These are phyloP conservation scores for Psilocybe sp. DNA, from an alignment of 768 basidiomycete species.

Conservation along the genomic window DNA sequence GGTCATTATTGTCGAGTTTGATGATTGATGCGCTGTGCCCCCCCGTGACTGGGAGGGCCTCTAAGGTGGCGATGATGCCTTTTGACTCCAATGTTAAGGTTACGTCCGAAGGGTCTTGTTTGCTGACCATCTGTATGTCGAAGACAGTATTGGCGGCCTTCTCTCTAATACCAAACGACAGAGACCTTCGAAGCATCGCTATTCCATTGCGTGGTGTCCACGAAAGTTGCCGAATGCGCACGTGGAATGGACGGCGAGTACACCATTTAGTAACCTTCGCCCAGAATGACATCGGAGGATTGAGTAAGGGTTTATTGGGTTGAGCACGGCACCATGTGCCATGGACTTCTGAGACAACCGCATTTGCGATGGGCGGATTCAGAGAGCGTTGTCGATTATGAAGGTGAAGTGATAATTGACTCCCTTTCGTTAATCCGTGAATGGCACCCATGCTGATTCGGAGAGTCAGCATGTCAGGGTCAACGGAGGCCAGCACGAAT, in stretches of 20 bases:
- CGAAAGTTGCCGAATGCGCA: slow-evolving; percentile 39
- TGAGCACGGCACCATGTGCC: slow-evolving; percentile 58
- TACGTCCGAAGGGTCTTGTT: slow-evolving; percentile 44
- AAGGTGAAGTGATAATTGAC: slow-evolving; percentile 56
- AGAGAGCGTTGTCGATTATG: slow-evolving; percentile 60
- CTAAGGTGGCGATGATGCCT: slow-evolving; percentile 41
- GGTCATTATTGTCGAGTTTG: slow-evolving; percentile 30
- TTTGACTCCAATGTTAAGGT: slow-evolving; percentile 42
- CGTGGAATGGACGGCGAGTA: slow-evolving; percentile 50
- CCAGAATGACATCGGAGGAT: slow-evolving; percentile 44
- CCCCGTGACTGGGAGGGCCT: slow-evolving; percentile 36
- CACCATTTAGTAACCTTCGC: slow-evolving; percentile 51
- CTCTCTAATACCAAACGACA: no score
- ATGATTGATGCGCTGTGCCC: slow-evolving; percentile 32
- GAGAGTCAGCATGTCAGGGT: slow-evolving; percentile 32
- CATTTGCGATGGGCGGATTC: slow-evolving; percentile 50
- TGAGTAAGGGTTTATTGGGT: slow-evolving; percentile 29
- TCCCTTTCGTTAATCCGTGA: slow-evolving; percentile 64
- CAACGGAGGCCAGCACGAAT: slow-evolving; percentile 42
- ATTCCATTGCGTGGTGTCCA: no score
- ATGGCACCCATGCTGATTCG: slow-evolving; percentile 57
- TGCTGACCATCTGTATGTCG: slow-evolving; percentile 44
- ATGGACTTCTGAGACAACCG: slow-evolving; percentile 51
- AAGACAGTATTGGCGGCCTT: slow-evolving; percentile 22
- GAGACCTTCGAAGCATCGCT: no score